Conservation (phyloP, 2,329 filamentous ascomycete genomes). For the Fusarium sp. region DNA sequence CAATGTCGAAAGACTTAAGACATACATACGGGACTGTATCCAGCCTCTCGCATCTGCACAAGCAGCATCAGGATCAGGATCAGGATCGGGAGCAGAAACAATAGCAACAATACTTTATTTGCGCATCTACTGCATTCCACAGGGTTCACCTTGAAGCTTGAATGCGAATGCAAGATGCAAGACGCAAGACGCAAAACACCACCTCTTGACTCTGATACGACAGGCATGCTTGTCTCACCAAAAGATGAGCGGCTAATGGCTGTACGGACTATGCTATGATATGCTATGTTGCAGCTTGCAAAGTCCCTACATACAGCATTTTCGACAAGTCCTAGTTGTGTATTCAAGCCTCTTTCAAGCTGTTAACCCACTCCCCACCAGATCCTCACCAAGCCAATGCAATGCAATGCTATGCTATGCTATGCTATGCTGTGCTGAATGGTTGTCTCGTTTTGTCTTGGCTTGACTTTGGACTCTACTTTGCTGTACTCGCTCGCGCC, state of each 20-base stretch:
- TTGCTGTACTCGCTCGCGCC: conserved; percentile 39
- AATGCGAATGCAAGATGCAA: conserved; percentile 29
- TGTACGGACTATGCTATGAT: conserved; percentile 22
- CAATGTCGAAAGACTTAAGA: conserved; percentile 30
- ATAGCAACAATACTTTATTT: conserved; percentile 12
- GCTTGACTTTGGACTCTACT: conserved; percentile 26
- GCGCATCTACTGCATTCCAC: conserved; percentile 35
- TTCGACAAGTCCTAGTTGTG: conserved; percentile 10
- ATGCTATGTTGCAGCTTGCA: conserved; percentile 20
- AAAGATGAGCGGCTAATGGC: conserved; percentile 21
- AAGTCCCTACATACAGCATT: conserved; percentile 15
- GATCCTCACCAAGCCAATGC: conserved; percentile 33
- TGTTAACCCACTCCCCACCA: conserved; percentile 39
- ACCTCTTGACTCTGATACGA: conserved; percentile 27
- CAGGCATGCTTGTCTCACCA: conserved; percentile 21
- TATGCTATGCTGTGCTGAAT: conserved; percentile 31
- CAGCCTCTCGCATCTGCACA: conserved; percentile 35
- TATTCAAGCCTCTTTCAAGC: conserved; percentile 27
- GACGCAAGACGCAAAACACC: conserved; percentile 27
- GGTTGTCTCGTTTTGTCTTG: conserved; percentile 35
- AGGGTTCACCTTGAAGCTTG: conserved; percentile 31
- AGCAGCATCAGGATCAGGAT: neutral
- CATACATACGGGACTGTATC: conserved; percentile 33
- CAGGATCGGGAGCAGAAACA: neutral
- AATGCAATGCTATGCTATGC: conserved; percentile 20